Base-by-base conservation (phyloP, 1,139 yeast genomes). In the Suhomyces wounanorum region DNA sequence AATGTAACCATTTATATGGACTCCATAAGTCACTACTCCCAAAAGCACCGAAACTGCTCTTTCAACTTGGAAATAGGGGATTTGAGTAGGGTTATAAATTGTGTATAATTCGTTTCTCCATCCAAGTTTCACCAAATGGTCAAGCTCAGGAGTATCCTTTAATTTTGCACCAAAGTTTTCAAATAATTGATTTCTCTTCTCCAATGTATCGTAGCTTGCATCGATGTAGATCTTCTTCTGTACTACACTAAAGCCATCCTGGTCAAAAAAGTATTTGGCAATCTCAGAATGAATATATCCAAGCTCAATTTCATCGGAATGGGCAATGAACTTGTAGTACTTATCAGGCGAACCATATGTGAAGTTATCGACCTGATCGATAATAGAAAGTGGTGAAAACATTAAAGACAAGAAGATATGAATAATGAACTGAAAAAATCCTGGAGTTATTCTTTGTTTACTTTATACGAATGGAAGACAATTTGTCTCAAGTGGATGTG, bases 1-100 rank as follows among this genome's bases (percentile, higher is more conserved):
- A 0, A 87, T 74, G 59, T 82, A 94, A 0, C 97, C 98, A 56
- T 82, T 87, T 43, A 91, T 76, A 65, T 94, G 98, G 5, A 86
- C 86, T 0, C 99, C 99, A 64, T 91, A 91, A 48, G 96, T 90
- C 0, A 87, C 84, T 16, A 94, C 86, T 0, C 99, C 99, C 43
- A 92, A 65, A 6, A 90, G 67, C 1, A 89, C 88, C 9, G 96
- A 82, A 48, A 90, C 82, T 0, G 97, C 85, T 44, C 99, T 75
- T 65, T 94, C 99, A 2, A 91, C 67, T 6, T 76, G 70, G 57
- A 90, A 67, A 62, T 92, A 94, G 0, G 89, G 87, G 0, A 53
- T 56, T 9, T 70, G 70, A 0, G 72, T 59, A 0, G 87, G 83
- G 52, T 79, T 77, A 68, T 85, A 89, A 4, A 92, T 82, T 0